Conservation (phyloP, 805 yeast species). For the Zygotorulaspora danielsina region DNA sequence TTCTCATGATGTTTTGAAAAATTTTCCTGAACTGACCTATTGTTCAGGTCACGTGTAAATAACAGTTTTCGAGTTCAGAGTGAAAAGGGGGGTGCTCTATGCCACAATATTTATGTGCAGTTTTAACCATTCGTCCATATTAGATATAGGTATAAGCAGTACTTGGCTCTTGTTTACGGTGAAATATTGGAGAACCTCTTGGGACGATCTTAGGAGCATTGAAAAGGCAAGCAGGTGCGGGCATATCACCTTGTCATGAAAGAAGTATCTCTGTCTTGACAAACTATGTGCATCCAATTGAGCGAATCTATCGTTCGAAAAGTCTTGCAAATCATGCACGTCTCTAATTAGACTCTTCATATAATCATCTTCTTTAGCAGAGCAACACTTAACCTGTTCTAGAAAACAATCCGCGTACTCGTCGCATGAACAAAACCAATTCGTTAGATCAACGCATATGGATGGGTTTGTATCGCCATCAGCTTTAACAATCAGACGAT, state of each 20-base stretch:
- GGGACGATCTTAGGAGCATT: conserved; percentile 25
- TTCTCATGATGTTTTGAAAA: background rate
- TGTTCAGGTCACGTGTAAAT: background rate
- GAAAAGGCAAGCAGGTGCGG: conserved; percentile 34
- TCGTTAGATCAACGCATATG: conserved; percentile 29
- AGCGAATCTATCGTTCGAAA: conserved; percentile 29
- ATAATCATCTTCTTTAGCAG: conserved; percentile 3
- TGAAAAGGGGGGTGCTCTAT: no score
- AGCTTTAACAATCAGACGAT: conserved; percentile 27
- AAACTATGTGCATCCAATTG: conserved; percentile 29
- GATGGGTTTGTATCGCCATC: conserved; percentile 19
- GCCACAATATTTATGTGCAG: conserved; percentile 34
- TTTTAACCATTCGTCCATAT: conserved; percentile 36
- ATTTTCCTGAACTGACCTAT: background rate
- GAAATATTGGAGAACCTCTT: conserved; percentile 23
- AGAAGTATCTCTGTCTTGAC: conserved; percentile 26
- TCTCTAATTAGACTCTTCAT: conserved; percentile 13
- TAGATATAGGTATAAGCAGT: conserved; percentile 23
- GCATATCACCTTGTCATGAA: conserved; percentile 28
- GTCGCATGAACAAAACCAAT: conserved; percentile 36
- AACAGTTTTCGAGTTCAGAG: no score
- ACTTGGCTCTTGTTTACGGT: conserved; percentile 20
- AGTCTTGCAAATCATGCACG: conserved; percentile 19
- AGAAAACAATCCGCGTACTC: conserved; percentile 27
- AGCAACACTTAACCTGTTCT: conserved; percentile 8